phyloP scores from a whole-genome alignment of 805 yeast genomes.

The Sungouiozyma intestinalis region DNA sequence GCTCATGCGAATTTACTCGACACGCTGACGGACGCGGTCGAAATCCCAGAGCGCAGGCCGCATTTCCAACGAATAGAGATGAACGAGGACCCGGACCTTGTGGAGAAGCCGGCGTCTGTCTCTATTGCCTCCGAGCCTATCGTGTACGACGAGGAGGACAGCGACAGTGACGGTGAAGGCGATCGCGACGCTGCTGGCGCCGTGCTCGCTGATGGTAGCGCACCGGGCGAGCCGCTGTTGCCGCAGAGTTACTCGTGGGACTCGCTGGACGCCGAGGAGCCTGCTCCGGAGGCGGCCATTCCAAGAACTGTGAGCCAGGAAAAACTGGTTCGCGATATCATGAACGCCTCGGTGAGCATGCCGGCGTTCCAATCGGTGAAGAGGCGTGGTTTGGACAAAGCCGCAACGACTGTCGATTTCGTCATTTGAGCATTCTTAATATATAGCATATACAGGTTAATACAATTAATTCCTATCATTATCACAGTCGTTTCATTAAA shows the following conservation, averaged over 20 bases:
- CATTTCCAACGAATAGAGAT: not conserved
- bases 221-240: too few relatives aligned
- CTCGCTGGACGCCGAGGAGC: not conserved
- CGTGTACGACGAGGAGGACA: not conserved
- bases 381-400: not conserved
- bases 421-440: too few relatives aligned
- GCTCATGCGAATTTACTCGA: conserved; percentile 29
- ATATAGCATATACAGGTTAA: too few relatives aligned
- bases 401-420: not conserved
- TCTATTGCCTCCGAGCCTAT: not conserved
- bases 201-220: too few relatives aligned
- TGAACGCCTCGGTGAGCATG: not conserved
- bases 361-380: not conserved
- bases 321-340: not conserved
- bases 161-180: not conserved
- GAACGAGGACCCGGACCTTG: not conserved
- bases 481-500: too few relatives aligned
- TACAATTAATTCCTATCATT: too few relatives aligned
- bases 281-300: not conserved
- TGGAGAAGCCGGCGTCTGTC: not conserved
- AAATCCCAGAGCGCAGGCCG: too few relatives aligned
- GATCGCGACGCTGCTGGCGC: not conserved
- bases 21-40: conserved; percentile 19
- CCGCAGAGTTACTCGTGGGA: not conserved
- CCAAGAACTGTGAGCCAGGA: not conserved